Base-by-base conservation (phyloP, 345 rosid genomes). In the Hibiscus trionum region DNA sequence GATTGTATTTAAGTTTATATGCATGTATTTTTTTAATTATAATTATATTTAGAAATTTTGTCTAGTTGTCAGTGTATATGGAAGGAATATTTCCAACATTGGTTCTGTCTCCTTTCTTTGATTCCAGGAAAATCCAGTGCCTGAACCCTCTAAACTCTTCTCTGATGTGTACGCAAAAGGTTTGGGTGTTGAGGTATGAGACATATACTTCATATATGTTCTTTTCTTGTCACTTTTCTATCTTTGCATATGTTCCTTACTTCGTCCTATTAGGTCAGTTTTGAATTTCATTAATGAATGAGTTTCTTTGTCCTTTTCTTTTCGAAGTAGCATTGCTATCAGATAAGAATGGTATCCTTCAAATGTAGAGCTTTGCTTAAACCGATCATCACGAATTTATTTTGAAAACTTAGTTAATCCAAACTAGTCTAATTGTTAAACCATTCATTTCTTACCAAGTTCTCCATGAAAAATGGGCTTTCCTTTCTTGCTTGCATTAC, bases 121-220 rank as follows among this genome's bases (percentile, higher is more conserved):
- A n/a, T 52, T 76, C 67, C 97, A 92, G 99, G 99, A 95, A 78
- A 86, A 90, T 81, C 91, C 97, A 69, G 86, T 95, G 94, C 99
- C 99, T 17, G 94, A 92, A 21, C 81, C 98, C 46, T 83, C 90
- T 10, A 98, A 90, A 76, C 97, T 95, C 55, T 95, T 87, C 71
- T 75, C 89, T 61, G 88, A 95, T 73, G 97, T 95, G 57, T 88
- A 89, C 59, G 89, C 64, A 46, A 92, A 95, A 77, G 97, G 97
- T 67, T 75, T 61, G 49, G 97, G 97, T 72, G 73, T 74, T 57
- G 98, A 90, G 98, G 98, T 95, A 87, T 75, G 67, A 21, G 64
- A 72, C 29, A 19, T 74, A 14, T 39, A 39, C 44, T 39, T 39
- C 44, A n/a, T 62, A 37, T 11, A 3, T 35, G 49, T 66, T 29